Evolutionary conservation across 345 rosid genomes (phyloP).

Genomic region (Pistacia atlantica): DNA sequence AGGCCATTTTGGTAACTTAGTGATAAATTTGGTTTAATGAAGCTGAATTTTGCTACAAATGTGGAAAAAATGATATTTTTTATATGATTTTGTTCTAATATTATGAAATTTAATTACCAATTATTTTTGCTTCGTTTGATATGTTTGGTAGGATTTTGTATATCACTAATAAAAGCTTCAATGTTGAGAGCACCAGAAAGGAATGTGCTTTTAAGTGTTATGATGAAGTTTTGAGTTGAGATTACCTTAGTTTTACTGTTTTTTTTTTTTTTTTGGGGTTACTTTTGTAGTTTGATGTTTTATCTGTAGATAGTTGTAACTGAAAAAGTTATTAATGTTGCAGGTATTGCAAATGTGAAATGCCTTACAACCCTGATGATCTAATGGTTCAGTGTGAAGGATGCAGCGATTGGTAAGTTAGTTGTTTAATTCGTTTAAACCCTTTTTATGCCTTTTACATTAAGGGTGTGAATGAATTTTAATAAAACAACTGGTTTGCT

Average conservation of each 20-base stretch:
- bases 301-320: neutral
- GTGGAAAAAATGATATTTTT: neutral
- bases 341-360: constrained; percentile 98
- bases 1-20: neutral
- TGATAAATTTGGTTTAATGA: neutral
- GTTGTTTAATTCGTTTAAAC: constrained; percentile 9
- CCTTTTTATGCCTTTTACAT: neutral
- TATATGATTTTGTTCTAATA: neutral
- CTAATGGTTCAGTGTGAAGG: constrained; percentile 96
- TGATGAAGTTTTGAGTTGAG: neutral
- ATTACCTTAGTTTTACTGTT: neutral
- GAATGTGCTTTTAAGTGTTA: neutral
- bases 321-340: constrained; percentile 13
- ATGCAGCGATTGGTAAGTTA: constrained; percentile 86
- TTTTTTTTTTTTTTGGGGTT: neutral
- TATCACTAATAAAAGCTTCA: too few relatives aligned
- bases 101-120: neutral
- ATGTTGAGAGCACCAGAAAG: neutral
- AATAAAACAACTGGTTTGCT: neutral
- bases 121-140: neutral
- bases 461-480: neutral
- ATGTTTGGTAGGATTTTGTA: neutral
- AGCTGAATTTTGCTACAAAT: neutral
- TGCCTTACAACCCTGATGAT: constrained; percentile 99
- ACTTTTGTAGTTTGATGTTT: neutral